phyloP scores from a whole-genome alignment of 225 moss, liverwort and hornwort genomes.

The Physcomitrium patens region DNA sequence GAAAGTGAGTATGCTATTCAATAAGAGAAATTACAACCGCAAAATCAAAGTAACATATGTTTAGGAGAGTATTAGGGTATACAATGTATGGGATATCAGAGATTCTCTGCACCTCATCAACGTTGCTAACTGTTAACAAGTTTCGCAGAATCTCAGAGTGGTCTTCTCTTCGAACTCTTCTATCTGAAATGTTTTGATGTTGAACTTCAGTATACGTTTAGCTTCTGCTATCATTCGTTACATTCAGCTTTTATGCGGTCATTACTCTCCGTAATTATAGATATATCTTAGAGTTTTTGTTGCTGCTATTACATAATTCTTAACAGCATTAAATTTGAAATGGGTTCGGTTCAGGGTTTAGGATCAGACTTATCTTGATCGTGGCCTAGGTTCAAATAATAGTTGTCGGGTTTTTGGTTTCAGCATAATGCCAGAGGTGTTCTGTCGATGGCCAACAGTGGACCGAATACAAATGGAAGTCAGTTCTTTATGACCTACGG shows the following conservation, averaged over 20 bases:
- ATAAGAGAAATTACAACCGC: neutral
- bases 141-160: neutral
- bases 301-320: neutral
- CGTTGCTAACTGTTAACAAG: neutral
- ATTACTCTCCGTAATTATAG: neutral
- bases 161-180: neutral
- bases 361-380: neutral
- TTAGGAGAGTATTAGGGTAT: constrained; percentile 11
- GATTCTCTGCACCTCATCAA: neutral
- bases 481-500: constrained; percentile 94
- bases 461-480: constrained; percentile 97
- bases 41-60: constrained; percentile 12
- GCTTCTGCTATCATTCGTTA: constrained; percentile 13
- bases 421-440: constrained; percentile 98
- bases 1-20: constrained; percentile 57
- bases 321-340: neutral
- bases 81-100: neutral
- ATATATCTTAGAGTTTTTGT: too few species aligned
- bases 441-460: constrained; percentile 96
- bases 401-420: constrained; percentile 24
- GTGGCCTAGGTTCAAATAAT: neutral
- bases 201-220: neutral
- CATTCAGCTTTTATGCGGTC: neutral
- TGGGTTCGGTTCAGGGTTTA: neutral
- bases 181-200: constrained; percentile 3